Evolutionary conservation across 2,329 filamentous ascomycete species (phyloP).

Genomic region (Xylariaceae sp.): DNA sequence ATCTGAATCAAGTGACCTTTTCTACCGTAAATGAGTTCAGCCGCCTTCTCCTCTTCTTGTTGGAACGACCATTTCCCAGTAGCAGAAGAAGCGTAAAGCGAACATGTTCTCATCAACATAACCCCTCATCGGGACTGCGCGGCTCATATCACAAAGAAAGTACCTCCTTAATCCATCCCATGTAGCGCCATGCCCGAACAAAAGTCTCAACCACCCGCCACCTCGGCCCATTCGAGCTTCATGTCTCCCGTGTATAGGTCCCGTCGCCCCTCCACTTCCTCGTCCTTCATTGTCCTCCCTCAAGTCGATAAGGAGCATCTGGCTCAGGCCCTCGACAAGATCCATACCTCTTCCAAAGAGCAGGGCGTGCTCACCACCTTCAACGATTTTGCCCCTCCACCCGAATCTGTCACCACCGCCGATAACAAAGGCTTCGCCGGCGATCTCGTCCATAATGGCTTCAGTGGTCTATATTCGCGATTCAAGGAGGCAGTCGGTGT

Average conservation of each 20-base stretch:
- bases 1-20: too few species aligned
- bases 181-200: slow-evolving; percentile 29
- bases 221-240: slow-evolving; percentile 36
- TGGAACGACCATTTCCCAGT: too few species aligned
- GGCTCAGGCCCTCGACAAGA: slow-evolving; percentile 75
- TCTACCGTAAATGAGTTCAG: too few species aligned
- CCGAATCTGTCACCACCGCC: slow-evolving; percentile 50
- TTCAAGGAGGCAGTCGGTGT: slow-evolving; percentile 78
- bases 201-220: slow-evolving; percentile 24
- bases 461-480: slow-evolving; percentile 85
- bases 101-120: too few species aligned
- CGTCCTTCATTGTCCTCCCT: slow-evolving; percentile 43
- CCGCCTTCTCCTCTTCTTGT: too few species aligned
- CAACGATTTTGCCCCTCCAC: slow-evolving; percentile 79
- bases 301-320: slow-evolving; percentile 69
- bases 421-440: slow-evolving; percentile 69
- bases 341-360: slow-evolving; percentile 84
- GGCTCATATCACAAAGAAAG: too few species aligned
- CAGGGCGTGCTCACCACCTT: slow-evolving; percentile 85
- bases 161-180: too few species aligned
- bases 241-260: slow-evolving; percentile 30
- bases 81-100: too few species aligned
- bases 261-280: slow-evolving; percentile 38
- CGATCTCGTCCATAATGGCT: slow-evolving; percentile 76
- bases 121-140: too few species aligned